Conservation (phyloP, 768 basidiomycete species). For the Leucocoprinus birnbaumii region DNA sequence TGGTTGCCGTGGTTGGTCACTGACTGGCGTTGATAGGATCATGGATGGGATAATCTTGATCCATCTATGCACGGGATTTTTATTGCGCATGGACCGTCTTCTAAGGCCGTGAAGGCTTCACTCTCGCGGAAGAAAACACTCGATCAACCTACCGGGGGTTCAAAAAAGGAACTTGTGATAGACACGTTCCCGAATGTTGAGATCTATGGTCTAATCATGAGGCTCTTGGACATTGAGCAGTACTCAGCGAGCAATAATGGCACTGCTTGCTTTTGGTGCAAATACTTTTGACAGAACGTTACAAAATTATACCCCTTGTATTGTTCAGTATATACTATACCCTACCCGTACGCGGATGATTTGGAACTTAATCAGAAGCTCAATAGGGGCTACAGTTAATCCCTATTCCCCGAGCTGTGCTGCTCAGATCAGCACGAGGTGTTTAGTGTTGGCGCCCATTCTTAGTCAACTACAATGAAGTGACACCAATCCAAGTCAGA, state of each 20-base stretch:
- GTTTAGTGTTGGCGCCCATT: too few species aligned
- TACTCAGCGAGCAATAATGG: constrained; percentile 69
- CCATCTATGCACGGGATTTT: constrained; percentile 85
- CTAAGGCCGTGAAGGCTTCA: constrained; percentile 58
- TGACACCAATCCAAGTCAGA: too few species aligned
- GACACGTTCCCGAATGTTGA: constrained; percentile 84
- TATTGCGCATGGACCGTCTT: constrained; percentile 90
- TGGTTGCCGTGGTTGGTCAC: background rate
- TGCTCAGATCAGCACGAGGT: too few species aligned
- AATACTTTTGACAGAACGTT: constrained; percentile 46
- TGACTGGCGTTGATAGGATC: constrained; percentile 47
- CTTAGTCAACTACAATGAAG: too few species aligned
- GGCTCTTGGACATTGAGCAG: constrained; percentile 62
- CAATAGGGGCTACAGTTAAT: too few species aligned
- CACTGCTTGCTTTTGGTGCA: constrained; percentile 81
- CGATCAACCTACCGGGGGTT: background rate
- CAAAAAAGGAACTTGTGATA: constrained; percentile 53
- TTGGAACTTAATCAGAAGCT: too few species aligned
- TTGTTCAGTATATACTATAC: too few species aligned
- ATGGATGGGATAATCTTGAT: constrained; percentile 86
- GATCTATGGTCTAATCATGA: constrained; percentile 79
- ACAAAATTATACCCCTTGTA: too few species aligned
- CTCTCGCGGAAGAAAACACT: constrained; percentile 29
- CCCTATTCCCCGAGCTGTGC: too few species aligned
- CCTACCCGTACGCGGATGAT: too few species aligned